These are phyloP conservation scores for Takashimella tepidaria DNA, from an alignment of 1,284 basidiomycete species.

Conservation along the genomic window DNA sequence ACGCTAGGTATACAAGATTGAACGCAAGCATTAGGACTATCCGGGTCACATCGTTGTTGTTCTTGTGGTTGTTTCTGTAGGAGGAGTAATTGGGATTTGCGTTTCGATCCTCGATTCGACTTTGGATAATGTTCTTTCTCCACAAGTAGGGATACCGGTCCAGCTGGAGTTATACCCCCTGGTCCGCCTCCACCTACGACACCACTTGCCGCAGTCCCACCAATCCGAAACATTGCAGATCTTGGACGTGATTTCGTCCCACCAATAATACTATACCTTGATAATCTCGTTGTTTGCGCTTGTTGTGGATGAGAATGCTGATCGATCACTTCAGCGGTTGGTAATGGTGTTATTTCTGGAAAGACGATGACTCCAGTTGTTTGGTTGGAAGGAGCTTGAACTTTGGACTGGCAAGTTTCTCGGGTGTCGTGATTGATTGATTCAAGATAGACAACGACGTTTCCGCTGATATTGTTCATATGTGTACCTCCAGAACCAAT, in stretches of 20 bases:
- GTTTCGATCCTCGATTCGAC: too few relatives aligned
- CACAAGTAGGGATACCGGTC: neutral
- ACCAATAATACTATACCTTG: neutral
- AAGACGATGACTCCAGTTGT: constrained; percentile 21
- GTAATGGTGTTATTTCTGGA: constrained; percentile 15
- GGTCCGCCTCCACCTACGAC: neutral
- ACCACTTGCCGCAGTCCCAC: neutral
- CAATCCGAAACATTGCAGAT: too few relatives aligned
- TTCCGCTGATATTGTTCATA: neutral
- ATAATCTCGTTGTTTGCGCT: constrained; percentile 3
- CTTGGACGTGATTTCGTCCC: too few relatives aligned
- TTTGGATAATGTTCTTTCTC: too few relatives aligned
- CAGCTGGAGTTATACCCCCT: too few relatives aligned
- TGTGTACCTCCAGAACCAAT: too few relatives aligned
- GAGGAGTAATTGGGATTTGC: neutral
- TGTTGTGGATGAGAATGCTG: constrained; percentile 9
- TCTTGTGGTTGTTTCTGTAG: too few relatives aligned
- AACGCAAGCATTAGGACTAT: too few relatives aligned
- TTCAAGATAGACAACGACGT: constrained; percentile 5
- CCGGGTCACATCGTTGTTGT: too few relatives aligned
- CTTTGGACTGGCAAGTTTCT: neutral
- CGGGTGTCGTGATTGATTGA: too few relatives aligned
- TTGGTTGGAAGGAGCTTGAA: constrained; percentile 1
- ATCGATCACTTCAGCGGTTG: constrained; percentile 5
- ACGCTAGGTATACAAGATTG: too few relatives aligned